Percentiles rank a stretch among this genome's conserved stretches.
These are phyloP conservation scores for Penicillium angulare DNA, from an alignment of 495 filamentous ascomycete genomes.

Conservation along the genomic window DNA sequence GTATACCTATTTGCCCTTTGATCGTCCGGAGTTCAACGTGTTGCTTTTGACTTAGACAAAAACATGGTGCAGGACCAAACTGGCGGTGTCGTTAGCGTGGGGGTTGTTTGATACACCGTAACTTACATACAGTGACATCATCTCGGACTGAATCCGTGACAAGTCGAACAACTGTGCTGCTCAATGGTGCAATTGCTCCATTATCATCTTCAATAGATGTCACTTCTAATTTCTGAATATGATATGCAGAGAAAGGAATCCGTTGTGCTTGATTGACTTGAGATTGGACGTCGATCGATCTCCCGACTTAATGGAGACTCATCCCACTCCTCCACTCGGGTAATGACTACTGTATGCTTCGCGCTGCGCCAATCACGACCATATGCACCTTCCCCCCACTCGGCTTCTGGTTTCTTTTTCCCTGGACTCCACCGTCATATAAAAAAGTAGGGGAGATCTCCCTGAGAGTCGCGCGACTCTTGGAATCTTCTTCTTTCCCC, in stretches of 20 bases:
- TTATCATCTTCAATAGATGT: too few species aligned
- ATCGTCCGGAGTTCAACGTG: too few species aligned
- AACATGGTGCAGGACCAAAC: neutral
- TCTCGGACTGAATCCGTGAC: neutral
- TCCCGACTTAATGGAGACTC: conserved; percentile 9
- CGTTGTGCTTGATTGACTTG: too few species aligned
- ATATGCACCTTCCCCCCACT: conserved; percentile 20
- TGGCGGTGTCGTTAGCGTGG: conserved; percentile 21
- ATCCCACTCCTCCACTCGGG: conserved; percentile 25
- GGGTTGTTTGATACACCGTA: conserved; percentile 18
- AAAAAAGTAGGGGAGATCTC: conserved; percentile 14
- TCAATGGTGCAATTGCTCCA: too few species aligned
- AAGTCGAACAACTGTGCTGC: too few species aligned
- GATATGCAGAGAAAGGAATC: neutral
- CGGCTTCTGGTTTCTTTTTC: conserved; percentile 26
- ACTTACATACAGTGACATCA: conserved; percentile 20
- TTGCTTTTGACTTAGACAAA: neutral
- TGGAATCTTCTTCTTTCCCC: conserved; percentile 4
- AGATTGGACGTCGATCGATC: conserved; percentile 20
- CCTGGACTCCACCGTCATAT: conserved; percentile 35
- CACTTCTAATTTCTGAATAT: too few species aligned
- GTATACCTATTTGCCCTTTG: too few species aligned
- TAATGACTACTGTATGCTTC: conserved; percentile 15
- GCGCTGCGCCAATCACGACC: conserved; percentile 10
- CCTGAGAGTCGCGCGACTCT: conserved; percentile 16